Percentiles rank a stretch among this genome's conserved stretches.
phyloP scores from a whole-genome alignment of 2,329 filamentous ascomycete species.

The Pseudogymnoascus sp. region DNA sequence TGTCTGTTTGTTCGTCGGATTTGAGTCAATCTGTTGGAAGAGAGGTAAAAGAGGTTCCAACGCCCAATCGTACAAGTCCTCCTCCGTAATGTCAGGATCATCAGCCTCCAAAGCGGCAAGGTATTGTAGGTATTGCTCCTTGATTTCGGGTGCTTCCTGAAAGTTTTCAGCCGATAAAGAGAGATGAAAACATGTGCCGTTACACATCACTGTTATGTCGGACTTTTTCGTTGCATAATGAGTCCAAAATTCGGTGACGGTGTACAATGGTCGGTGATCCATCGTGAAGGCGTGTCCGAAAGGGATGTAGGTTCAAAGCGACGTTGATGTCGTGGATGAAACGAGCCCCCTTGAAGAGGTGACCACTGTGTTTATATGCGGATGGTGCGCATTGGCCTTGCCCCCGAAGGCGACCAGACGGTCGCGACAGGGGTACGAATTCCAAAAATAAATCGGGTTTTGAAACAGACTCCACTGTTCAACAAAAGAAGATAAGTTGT shows the following conservation, averaged over 20 bases:
- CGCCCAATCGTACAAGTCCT: constrained; percentile 17
- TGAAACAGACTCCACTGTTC: no score
- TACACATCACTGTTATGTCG: no score
- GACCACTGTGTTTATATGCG: background rate
- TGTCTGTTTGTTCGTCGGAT: constrained; percentile 11
- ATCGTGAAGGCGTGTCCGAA: background rate
- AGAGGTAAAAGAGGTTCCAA: constrained; percentile 13
- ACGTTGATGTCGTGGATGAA: background rate
- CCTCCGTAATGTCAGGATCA: constrained; percentile 11
- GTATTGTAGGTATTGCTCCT: constrained; percentile 15
- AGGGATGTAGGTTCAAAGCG: background rate
- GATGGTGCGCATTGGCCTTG: background rate
- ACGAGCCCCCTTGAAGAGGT: background rate
- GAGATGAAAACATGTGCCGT: background rate
- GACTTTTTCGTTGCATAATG: no score
- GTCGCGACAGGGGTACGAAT: background rate
- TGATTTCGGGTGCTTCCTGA: constrained; percentile 11
- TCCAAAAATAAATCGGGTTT: no score
- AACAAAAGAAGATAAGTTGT: no score
- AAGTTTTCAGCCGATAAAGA: constrained; percentile 13
- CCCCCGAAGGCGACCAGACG: background rate
- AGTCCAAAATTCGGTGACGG: no score
- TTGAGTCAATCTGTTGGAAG: constrained; percentile 14
- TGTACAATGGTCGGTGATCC: background rate
- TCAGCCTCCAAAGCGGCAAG: constrained; percentile 10